Conservation (phyloP, 257 asterid species). For the Nicotiana undulata region DNA sequence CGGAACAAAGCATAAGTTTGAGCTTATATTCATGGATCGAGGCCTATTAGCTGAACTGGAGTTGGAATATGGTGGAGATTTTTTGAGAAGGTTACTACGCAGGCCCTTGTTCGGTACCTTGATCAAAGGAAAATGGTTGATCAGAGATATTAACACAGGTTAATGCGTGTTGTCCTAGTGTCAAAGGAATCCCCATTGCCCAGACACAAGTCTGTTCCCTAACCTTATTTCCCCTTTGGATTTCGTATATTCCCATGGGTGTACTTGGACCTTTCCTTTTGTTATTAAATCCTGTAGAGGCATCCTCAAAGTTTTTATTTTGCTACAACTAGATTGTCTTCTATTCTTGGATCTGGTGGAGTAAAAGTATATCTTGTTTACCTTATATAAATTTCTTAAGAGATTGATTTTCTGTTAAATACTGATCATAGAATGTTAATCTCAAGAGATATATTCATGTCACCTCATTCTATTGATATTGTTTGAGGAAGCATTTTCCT, state of each 20-base stretch:
- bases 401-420: background rate
- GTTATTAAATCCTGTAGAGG: background rate
- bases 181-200: background rate
- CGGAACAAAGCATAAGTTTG: background rate
- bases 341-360: background rate
- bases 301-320: conserved; percentile 4
- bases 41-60: background rate
- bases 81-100: background rate
- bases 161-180: background rate
- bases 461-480: background rate
- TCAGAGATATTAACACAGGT: background rate
- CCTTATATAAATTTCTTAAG: background rate
- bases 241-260: background rate
- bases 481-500: background rate
- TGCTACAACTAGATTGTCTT: background rate
- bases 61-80: background rate
- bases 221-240: background rate
- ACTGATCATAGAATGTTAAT: background rate
- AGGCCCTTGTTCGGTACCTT: background rate
- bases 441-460: background rate
- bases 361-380: background rate
- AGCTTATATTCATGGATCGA: background rate
- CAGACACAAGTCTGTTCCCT: background rate
- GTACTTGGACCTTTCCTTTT: background rate
- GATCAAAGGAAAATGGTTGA: background rate